Percentiles rank a stretch among this genome's conserved stretches.
phyloP scores from a whole-genome alignment of 768 basidiomycete genomes.

The Lactarius evosmus region DNA sequence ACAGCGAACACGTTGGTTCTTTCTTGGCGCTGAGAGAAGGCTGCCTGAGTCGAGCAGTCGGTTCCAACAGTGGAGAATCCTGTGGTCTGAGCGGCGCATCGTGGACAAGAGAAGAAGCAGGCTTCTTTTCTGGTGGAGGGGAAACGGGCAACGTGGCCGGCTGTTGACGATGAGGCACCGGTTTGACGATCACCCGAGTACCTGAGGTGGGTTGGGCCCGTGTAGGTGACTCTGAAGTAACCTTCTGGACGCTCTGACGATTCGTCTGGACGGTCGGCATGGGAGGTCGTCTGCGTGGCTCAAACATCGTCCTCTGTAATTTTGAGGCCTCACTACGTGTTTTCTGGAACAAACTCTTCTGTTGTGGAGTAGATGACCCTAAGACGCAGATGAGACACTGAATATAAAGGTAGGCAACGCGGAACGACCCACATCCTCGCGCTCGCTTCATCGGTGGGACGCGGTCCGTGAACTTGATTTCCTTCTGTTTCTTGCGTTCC shows the following conservation, averaged over 20 bases:
- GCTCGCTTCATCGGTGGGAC: slow-evolving; percentile 64
- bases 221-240: slow-evolving; percentile 31
- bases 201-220: slow-evolving; percentile 26
- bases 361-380: slow-evolving; percentile 44
- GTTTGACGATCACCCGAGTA: slow-evolving; percentile 22
- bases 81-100: slow-evolving; percentile 12
- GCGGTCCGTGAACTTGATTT: slow-evolving; percentile 71
- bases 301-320: slow-evolving; percentile 59
- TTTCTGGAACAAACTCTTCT: slow-evolving; percentile 76
- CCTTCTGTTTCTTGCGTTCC: slow-evolving; percentile 71
- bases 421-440: slow-evolving; percentile 48
- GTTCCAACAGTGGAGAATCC: slow-evolving; percentile 20
- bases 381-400: slow-evolving; percentile 22
- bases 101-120: slow-evolving; percentile 1
- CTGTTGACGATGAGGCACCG: slow-evolving; percentile 13
- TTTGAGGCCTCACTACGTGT: slow-evolving; percentile 67
- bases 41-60: slow-evolving; percentile 38
- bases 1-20: slow-evolving; percentile 58
- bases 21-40: slow-evolving; percentile 47
- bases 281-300: slow-evolving; percentile 51
- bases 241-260: slow-evolving; percentile 33
- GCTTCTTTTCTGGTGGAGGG: slow-evolving; percentile 23
- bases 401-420: slow-evolving; percentile 10
- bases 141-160: slow-evolving; percentile 26
- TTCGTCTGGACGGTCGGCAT: slow-evolving; percentile 47